Evolutionary conservation across 2,329 filamentous ascomycete species (phyloP), one percentile per base, ranked within the genome.

Genomic region (Diaporthe aspalathi): DNA sequence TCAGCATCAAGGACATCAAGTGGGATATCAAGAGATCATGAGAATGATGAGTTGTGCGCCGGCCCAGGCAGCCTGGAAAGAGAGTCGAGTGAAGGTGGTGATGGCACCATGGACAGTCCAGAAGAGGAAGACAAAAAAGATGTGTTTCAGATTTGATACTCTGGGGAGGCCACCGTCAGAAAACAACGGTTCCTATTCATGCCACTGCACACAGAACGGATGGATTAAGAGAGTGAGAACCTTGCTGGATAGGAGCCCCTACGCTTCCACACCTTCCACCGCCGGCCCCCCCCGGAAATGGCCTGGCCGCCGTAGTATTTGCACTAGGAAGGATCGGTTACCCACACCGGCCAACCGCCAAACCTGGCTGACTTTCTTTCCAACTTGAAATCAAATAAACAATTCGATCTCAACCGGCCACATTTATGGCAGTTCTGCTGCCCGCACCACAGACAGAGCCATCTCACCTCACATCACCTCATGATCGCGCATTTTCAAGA

Each of bases 1-100:
- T 98, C 57, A 96, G 93, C 81, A 94, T 98, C 80, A 95, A 94
- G 80, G 93, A 96, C 38, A 81, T 97, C 69, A 93, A 89, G 73
- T 99, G 94, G 94, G 91, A 94, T 75, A 92, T 99, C 75, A 88
- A 89, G 74, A 87, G 94, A 75, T 89, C 90, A 45, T 96, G 79
- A 87, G 67, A 27, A 38, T 14, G 38, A 2, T 11, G 38, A 14
- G 27, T 3, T n/a, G 27, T 53, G 27, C 50, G n/a, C 27, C 17
- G 27, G 27, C n/a, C n/a, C n/a, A n/a, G n/a, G n/a, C 9, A 35
- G 32, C 32, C 32, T 5, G 32, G 32, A 35, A 35, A 12, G 35
- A 38, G 24, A 52, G 49, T 27, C 49, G 22, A 16, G 35, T 35
- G 32, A 9, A 35, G 9, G 32, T 35, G 32, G 32, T 35, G 32